Evolutionary conservation across 2,329 filamentous ascomycete genomes (phyloP).

Genomic region (Phialophora verrucosa): DNA sequence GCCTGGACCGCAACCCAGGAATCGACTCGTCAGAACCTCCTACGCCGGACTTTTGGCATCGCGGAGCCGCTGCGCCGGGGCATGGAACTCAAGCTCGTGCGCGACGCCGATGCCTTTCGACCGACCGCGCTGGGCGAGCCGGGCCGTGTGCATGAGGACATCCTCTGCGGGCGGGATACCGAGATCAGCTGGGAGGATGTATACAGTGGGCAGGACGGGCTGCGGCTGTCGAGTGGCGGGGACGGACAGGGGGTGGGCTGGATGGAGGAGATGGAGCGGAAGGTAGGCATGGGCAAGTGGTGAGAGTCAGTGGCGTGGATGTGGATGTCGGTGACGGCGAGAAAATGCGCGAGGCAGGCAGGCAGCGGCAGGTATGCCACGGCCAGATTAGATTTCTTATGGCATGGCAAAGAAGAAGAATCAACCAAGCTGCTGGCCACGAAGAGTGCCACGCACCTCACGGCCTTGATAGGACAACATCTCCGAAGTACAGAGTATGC

Average conservation of each 20-base stretch:
- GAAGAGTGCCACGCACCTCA: no score
- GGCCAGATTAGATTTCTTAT: neutral
- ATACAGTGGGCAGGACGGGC: conserved; percentile 38
- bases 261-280: conserved; percentile 40
- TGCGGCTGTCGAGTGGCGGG: conserved; percentile 30
- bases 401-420: neutral
- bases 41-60: conserved; percentile 87
- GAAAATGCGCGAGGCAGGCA: neutral
- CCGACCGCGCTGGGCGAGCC: conserved; percentile 68
- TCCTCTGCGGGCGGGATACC: conserved; percentile 78
- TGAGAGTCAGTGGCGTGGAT: conserved; percentile 1
- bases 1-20: conserved; percentile 92
- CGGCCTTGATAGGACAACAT: no score
- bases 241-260: conserved; percentile 36
- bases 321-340: neutral
- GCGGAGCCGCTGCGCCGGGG: conserved; percentile 88
- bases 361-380: no score
- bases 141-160: conserved; percentile 78
- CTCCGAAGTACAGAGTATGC: no score
- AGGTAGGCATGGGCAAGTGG: conserved; percentile 40
- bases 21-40: conserved; percentile 80
- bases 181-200: conserved; percentile 93
- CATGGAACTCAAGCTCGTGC: conserved; percentile 92
- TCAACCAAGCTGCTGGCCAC: neutral
- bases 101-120: conserved; percentile 75